phyloP scores from a whole-genome alignment of 2,329 filamentous ascomycete genomes.

The Dendrostoma leiphaemia region DNA sequence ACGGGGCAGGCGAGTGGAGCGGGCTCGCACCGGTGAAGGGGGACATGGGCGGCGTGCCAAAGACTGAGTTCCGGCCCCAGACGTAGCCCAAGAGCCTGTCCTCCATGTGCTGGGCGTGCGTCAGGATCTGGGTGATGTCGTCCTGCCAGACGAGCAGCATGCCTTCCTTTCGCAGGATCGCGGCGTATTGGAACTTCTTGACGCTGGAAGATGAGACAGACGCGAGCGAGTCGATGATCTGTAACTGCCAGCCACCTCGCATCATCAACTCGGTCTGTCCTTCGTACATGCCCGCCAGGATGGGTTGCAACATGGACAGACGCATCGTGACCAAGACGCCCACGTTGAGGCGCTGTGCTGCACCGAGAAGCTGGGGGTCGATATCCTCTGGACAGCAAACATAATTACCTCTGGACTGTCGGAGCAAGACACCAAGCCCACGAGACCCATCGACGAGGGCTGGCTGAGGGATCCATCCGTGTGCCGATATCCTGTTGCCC shows the following conservation, averaged over 20 bases:
- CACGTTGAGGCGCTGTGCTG: constrained; percentile 43
- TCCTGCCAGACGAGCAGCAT: constrained; percentile 43
- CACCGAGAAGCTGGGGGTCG: constrained; percentile 35
- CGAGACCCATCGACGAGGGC: constrained; percentile 22
- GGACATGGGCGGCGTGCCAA: constrained; percentile 5
- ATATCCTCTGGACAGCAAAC: constrained; percentile 38
- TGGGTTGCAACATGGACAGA: constrained; percentile 43
- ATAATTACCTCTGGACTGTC: constrained; percentile 38
- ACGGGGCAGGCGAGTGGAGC: constrained; percentile 19
- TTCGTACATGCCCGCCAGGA: constrained; percentile 38
- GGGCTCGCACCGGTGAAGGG: constrained; percentile 17
- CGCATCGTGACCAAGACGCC: constrained; percentile 48
- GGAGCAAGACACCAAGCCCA: constrained; percentile 35
- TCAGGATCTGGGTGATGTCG: constrained; percentile 37
- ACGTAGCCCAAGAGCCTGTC: constrained; percentile 32
- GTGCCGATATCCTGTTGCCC: constrained; percentile 27
- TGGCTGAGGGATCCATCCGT: constrained; percentile 29
- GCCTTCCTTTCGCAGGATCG: constrained; percentile 39
- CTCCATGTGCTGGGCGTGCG: constrained; percentile 33
- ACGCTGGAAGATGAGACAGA: constrained; percentile 36
- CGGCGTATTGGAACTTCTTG: constrained; percentile 41
- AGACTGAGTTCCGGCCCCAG: constrained; percentile 23
- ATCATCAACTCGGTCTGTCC: constrained; percentile 41
- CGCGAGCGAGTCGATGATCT: constrained; percentile 42
- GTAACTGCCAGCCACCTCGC: constrained; percentile 40